Evolutionary conservation across 2,329 filamentous ascomycete species (phyloP), one percentile per base, ranked within the genome.

Genomic region (Fusarium paranaense): DNA sequence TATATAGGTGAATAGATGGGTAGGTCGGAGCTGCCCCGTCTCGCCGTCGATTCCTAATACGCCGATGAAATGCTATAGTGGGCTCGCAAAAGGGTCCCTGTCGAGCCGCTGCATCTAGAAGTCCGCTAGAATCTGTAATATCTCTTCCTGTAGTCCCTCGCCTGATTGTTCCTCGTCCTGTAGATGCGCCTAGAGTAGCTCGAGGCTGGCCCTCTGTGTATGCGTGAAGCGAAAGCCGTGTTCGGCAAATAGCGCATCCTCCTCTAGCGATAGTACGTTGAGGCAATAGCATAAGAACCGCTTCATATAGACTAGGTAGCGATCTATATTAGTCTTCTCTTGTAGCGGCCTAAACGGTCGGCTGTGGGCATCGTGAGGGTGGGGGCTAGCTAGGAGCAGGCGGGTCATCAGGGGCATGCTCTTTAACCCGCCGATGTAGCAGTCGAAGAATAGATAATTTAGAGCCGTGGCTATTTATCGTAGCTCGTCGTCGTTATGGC

Each of bases 241-340:
- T 5, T 63, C 14, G 16, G 25, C 30, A 37, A 63, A 16, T 1
- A 63, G 33, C 16, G 16, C 20, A 25, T 54, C 47, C 32, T 63
- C 33, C 32, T 57, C n/a, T 10, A 63, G 32, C n/a, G 18, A 56
- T 11, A 63, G 27, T 32, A 63, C 25, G 18, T 63, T 63, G 14
- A 63, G 33, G 47, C 25, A 63, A 16, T 63, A 63, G 16, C 22
- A 63, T 30, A 63, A 20, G 25, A 63, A 63, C 11, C 35, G 32
- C 18, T 63, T 63, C 14, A 56, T 16, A 63, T 63, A 63, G 2
- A 38, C 32, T 18, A 63, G 30, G 35, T 63, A 63, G 11, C 35
- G 25, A 32, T 42, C 37, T 18, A 63, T 63, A 13, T 10, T 63
- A 8, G 35, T 63, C 61, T 63, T 63, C 22, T 63, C 38, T 25